These are phyloP conservation scores for Kwoniella sp. DNA, from an alignment of 768 basidiomycete species.

Conservation along the genomic window DNA sequence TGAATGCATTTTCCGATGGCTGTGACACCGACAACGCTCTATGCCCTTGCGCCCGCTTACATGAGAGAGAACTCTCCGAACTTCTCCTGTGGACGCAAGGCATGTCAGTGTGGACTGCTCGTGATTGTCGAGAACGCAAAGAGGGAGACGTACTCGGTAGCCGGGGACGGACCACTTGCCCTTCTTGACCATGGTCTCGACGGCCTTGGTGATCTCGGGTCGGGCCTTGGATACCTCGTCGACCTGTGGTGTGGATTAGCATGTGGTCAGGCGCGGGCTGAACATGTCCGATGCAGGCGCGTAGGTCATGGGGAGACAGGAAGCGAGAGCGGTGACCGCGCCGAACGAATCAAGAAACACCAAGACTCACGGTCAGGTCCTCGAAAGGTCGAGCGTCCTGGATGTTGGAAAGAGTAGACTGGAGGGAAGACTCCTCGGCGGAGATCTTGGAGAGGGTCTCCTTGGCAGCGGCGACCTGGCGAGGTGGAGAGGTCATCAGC, in stretches of 20 bases:
- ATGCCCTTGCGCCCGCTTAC: constrained; percentile 52
- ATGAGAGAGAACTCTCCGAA: constrained; percentile 90
- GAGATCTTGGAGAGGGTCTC: constrained; percentile 87
- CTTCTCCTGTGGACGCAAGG: constrained; percentile 88
- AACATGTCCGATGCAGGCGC: too few species aligned
- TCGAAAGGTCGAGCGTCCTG: constrained; percentile 96
- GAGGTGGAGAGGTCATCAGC: background rate
- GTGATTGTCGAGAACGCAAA: background rate
- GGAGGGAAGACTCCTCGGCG: constrained; percentile 81
- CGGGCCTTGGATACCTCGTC: constrained; percentile 88
- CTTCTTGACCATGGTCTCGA: constrained; percentile 88
- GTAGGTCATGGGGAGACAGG: background rate
- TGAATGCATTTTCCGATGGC: constrained; percentile 5
- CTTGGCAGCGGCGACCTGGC: constrained; percentile 77
- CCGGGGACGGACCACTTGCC: constrained; percentile 98
- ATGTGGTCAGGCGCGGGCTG: too few species aligned
- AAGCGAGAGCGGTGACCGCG: too few species aligned
- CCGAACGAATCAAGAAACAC: background rate
- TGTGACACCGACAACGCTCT: background rate
- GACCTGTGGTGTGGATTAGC: constrained; percentile 56
- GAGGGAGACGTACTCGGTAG: constrained; percentile 49
- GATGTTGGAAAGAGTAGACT: constrained; percentile 91
- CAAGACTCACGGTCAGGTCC: constrained; percentile 78
- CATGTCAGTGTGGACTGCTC: too few species aligned
- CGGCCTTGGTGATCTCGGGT: constrained; percentile 82